Percentiles rank a stretch among this genome's conserved stretches.
These are phyloP conservation scores for Leccinum barrowsii DNA, from an alignment of 768 basidiomycete species.

Conservation along the genomic window DNA sequence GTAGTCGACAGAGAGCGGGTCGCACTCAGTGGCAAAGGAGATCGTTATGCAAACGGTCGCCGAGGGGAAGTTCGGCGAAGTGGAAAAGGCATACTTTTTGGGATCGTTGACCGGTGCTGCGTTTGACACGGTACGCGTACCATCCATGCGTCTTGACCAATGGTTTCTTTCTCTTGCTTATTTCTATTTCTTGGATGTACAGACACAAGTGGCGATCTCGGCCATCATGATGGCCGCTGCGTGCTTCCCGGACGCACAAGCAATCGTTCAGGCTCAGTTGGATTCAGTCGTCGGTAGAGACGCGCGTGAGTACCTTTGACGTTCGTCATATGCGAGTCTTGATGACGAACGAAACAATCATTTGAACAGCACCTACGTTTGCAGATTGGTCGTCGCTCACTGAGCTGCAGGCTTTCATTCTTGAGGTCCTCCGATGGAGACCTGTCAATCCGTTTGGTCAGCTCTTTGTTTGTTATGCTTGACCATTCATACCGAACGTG, in stretches of 20 bases:
- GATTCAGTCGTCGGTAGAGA: slow-evolving; percentile 36
- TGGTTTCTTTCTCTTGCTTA: not conserved
- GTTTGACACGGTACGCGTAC: slow-evolving; percentile 43
- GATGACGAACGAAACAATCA: not conserved
- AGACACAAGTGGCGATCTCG: slow-evolving; percentile 28
- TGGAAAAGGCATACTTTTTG: slow-evolving; percentile 55
- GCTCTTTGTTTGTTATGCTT: not conserved
- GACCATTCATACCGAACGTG: not conserved
- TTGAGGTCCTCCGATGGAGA: slow-evolving; percentile 39
- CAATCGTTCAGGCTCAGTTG: slow-evolving; percentile 34
- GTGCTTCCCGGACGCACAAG: slow-evolving; percentile 32
- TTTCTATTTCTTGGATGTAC: not conserved
- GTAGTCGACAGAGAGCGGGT: slow-evolving; percentile 10
- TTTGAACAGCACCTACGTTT: slow-evolving; percentile 35
- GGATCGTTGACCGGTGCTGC: slow-evolving; percentile 65
- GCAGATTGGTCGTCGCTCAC: slow-evolving; percentile 32
- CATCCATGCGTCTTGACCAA: not conserved
- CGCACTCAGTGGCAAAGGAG: slow-evolving; percentile 47
- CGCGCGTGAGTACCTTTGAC: slow-evolving; percentile 22
- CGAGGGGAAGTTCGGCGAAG: slow-evolving; percentile 46
- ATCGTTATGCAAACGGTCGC: slow-evolving; percentile 44
- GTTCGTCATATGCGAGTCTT: not conserved
- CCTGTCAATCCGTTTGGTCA: slow-evolving; percentile 33
- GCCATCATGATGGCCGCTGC: slow-evolving; percentile 38
- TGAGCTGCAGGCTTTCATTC: slow-evolving; percentile 36